These are phyloP conservation scores for Alternaria postmessia DNA, from an alignment of 2,329 filamentous ascomycete species.

Conservation along the genomic window DNA sequence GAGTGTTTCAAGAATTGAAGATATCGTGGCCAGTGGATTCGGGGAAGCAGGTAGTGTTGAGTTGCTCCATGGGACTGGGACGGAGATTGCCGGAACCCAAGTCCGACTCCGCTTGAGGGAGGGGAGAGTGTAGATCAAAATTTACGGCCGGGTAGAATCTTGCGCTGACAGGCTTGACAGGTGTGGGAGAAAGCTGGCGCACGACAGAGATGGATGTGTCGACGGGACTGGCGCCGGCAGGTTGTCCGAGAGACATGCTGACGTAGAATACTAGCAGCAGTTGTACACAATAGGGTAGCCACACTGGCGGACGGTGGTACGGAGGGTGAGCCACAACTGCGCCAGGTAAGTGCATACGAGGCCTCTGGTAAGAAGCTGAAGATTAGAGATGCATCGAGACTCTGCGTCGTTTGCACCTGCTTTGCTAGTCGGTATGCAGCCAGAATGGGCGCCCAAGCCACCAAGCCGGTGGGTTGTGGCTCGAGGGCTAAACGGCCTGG, in stretches of 20 bases:
- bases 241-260: not conserved
- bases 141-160: not conserved
- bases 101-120: not conserved
- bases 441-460: not conserved
- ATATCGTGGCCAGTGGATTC: conserved; percentile 1
- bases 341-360: not conserved
- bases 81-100: conserved; percentile 5
- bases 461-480: conserved; percentile 6
- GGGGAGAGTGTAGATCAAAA: not conserved
- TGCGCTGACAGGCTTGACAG: conserved; percentile 8
- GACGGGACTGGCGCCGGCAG: not conserved
- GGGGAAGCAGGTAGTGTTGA: not conserved
- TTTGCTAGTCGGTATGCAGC: not conserved
- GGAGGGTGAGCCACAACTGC: not conserved
- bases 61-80: not conserved
- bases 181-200: not conserved
- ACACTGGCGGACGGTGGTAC: not conserved
- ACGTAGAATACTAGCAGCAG: not conserved
- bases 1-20: conserved; percentile 13
- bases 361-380: conserved; percentile 1
- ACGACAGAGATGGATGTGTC: not conserved
- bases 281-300: not conserved
- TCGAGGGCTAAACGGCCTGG: not conserved
- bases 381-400: not conserved
- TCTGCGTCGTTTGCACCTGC: not conserved